Evolutionary conservation across 371 early-diverging fungal species (phyloP), one percentile per base, ranked within the genome.

Genomic region (Mortierella sp.): DNA sequence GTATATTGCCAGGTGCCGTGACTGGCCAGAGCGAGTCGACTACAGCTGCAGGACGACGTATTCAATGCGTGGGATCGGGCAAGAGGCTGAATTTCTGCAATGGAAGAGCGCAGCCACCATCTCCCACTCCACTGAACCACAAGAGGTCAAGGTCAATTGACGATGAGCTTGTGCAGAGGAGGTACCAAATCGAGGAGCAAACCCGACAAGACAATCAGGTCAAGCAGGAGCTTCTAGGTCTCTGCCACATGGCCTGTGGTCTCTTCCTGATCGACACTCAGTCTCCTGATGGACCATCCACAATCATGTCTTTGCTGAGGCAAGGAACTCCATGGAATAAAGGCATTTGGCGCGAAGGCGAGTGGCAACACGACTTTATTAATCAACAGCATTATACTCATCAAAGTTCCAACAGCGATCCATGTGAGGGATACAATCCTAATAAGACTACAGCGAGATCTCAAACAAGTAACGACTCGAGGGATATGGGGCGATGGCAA

Each of bases 201-300:
- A 62, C 67, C 11, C 69, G 76, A 22, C 76, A 75, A 55, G 81
- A 81, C 35, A 72, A 64, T 3, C 45, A 66, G 4, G 30, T 59
- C 61, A 81, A 75, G 39, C 81, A 81, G 43, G 81, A 81, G 55
- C 60, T 81, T 1, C 54, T 81, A 39, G 66, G 72, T 18, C 73
- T 81, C 9, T 81, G 81, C 30, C 76, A 75, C 32, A 81, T 81
- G 75, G 81, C 81, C 0, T 81, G 81, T 39, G 81, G 81, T 3
- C 70, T 81, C 37, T 81, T 81, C 52, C n/a, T 72, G 60, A 22
- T 60, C 37, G 70, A 75, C n/a, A 64, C 22, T 37, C 60, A 60
- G 11, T 32, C 69, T 2, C 32, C 12, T 0, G 43, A 69, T 43
- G 58, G 68, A 9, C 75, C 81, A 2, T 60, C 76, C 6, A 81